Evolutionary conservation across 2,329 filamentous ascomycete species (phyloP).

Genomic region (Zymoseptoria pseudotritici): DNA sequence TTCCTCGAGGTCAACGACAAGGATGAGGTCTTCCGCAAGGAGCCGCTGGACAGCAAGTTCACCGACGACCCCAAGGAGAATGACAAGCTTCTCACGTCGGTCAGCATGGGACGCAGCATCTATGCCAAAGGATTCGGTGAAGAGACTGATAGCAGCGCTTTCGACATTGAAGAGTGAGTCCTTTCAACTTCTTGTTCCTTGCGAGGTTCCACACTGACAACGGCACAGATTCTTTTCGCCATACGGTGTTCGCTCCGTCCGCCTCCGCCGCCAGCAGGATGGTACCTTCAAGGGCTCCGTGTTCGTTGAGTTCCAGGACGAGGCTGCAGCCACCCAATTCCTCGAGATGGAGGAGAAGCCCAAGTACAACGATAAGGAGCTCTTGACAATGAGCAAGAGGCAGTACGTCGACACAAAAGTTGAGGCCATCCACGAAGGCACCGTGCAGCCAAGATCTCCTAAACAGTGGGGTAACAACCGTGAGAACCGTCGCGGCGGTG

Average conservation of each 20-base stretch:
- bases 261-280: slow-evolving; percentile 68
- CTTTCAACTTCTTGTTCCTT: neutral
- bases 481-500: slow-evolving; percentile 31
- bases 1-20: slow-evolving; percentile 66
- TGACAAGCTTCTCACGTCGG: slow-evolving; percentile 52
- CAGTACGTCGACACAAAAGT: slow-evolving; percentile 60
- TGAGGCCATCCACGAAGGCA: slow-evolving; percentile 37
- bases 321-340: slow-evolving; percentile 74
- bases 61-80: slow-evolving; percentile 46
- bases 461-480: slow-evolving; percentile 29
- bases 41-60: slow-evolving; percentile 50
- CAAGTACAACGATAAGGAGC: slow-evolving; percentile 70
- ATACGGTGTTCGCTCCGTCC: slow-evolving; percentile 74
- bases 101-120: slow-evolving; percentile 65
- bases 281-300: slow-evolving; percentile 90
- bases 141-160: slow-evolving; percentile 76
- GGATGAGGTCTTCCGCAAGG: slow-evolving; percentile 69
- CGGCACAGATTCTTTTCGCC: slow-evolving; percentile 62
- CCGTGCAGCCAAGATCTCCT: slow-evolving; percentile 28
- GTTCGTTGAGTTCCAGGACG: slow-evolving; percentile 82
- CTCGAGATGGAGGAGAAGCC: slow-evolving; percentile 72
- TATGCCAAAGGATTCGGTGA: slow-evolving; percentile 93
- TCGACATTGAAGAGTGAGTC: slow-evolving; percentile 69
- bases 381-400: slow-evolving; percentile 80
- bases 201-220: neutral